Evolutionary conservation across 192 early-diverging fungal species (phyloP), one percentile per base, ranked within the genome.

Genomic region (Haplosporangium gracile): DNA sequence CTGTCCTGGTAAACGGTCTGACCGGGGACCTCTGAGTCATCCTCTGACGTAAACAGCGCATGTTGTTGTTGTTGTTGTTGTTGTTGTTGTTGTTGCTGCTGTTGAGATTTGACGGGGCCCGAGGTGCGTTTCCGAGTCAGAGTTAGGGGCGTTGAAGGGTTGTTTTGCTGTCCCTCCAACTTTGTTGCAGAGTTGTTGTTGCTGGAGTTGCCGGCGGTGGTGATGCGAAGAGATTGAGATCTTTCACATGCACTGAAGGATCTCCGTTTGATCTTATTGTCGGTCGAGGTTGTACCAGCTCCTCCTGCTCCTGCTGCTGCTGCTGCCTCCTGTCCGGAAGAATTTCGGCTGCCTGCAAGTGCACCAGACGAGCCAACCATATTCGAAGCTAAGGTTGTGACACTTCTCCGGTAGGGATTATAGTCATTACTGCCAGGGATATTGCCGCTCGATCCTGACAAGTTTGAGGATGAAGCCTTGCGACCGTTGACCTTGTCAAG

Each of bases 81-180:
- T 39, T 72, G 70, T 20, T 20, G 38, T 40, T 70, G 69, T 22
- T 70, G 34, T n/a, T 72, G 71, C 6, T 38, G 69, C 20, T 70
- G 34, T 4, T 74, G 74, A 16, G 55, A 78, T 60, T 81, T 80
- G 72, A 86, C 70, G 7, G 79, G 77, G 47, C 84, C 79, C 9
- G 84, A 86, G 55, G 57, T 68, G 2, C 79, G 79, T 45, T 86
- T 86, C 24, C 76, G 49, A 13, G 77, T 32, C 18, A 20, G 3
- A 16, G 69, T 36, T 16, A 26, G 32, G 49, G 47, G 55, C 55
- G 68, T 45, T 13, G 32, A 5, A 38, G 60, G 13, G 49, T 53
- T 51, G 51, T 38, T 49, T 49, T 72, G 70, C 18, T 81, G 45
- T 8, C 49, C n/a, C 6, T 80, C 75, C 2, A 29, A 65, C 16